These are phyloP conservation scores for Globisporangium recalcitrans DNA, from an alignment of 352 stramenopile species.

Conservation along the genomic window DNA sequence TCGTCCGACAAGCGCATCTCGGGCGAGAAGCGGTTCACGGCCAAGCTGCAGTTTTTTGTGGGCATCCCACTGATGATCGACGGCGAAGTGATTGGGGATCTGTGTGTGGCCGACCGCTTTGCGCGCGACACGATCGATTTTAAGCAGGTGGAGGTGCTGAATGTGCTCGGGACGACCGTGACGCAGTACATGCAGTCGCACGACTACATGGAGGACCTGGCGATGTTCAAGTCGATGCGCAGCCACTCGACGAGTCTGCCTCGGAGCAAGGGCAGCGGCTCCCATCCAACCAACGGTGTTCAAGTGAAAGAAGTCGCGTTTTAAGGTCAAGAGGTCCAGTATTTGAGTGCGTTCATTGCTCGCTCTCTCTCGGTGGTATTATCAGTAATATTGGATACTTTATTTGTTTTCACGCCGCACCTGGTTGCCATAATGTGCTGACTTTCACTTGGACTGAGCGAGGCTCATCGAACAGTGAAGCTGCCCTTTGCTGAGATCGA, in stretches of 20 bases:
- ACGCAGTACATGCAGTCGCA: conserved; percentile 87
- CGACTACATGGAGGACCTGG: conserved; percentile 73
- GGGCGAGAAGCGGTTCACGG: conserved; percentile 76
- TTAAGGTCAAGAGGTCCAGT: conserved; percentile 24
- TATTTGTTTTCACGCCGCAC: conserved; percentile 7
- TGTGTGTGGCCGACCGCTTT: conserved; percentile 80
- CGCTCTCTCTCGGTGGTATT: conserved; percentile 1
- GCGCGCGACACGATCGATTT: conserved; percentile 79
- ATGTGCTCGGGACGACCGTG: conserved; percentile 82
- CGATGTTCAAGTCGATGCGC: conserved; percentile 55
- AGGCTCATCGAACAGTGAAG: conserved; percentile 11
- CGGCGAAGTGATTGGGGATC: conserved; percentile 79
- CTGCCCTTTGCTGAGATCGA: conserved; percentile 7
- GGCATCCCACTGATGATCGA: conserved; percentile 81
- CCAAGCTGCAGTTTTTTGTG: conserved; percentile 87
- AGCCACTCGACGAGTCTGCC: conserved; percentile 9
- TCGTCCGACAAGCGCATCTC: conserved; percentile 85
- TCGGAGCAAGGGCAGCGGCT: conserved; percentile 3
- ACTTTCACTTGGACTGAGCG: not conserved
- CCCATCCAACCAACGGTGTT: conserved; percentile 10
- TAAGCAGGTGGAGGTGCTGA: conserved; percentile 81
- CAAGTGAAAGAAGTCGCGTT: conserved; percentile 80
- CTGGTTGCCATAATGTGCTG: too few relatives aligned
- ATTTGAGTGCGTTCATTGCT: not conserved
- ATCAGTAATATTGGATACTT: conserved; percentile 14